A percentile compares a stretch with the other conserved stretches of the same genome.
Conservation (phyloP, 371 early-diverging fungal genomes). For the Mortierella sp. region DNA sequence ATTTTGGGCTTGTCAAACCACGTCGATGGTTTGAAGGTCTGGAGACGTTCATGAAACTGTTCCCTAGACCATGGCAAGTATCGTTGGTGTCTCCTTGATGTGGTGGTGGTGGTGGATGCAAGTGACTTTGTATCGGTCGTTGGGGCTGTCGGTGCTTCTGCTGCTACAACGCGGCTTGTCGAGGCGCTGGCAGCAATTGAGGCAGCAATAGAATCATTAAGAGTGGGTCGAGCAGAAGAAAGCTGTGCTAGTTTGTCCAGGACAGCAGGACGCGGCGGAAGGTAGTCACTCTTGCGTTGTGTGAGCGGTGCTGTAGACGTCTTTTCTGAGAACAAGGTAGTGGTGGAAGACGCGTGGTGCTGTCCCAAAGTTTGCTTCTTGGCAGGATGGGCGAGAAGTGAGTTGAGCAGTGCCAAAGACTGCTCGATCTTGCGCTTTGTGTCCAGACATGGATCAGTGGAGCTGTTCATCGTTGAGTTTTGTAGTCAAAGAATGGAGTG, state of each 20-base stretch:
- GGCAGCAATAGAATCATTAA: slow-evolving; percentile 47
- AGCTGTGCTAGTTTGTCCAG: slow-evolving; percentile 42
- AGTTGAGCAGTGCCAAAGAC: slow-evolving; percentile 49
- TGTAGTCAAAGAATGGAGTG: too few species aligned
- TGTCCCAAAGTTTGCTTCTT: slow-evolving; percentile 21
- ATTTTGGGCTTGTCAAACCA: slow-evolving; percentile 57
- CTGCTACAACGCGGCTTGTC: neutral
- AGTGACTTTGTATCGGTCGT: neutral
- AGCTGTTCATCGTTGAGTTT: too few species aligned
- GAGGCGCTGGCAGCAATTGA: slow-evolving; percentile 46
- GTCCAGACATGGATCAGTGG: slow-evolving; percentile 9
- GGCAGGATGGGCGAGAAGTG: slow-evolving; percentile 36
- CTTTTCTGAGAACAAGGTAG: neutral
- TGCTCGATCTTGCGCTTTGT: slow-evolving; percentile 48
- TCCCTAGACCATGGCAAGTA: slow-evolving; percentile 52
- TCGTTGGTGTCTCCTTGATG: slow-evolving; percentile 7
- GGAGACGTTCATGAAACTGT: slow-evolving; percentile 51
- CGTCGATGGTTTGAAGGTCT: slow-evolving; percentile 54
- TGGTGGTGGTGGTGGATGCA: neutral
- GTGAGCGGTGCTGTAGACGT: neutral
- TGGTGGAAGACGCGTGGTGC: neutral
- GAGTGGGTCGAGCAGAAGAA: slow-evolving; percentile 26
- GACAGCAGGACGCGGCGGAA: slow-evolving; percentile 39
- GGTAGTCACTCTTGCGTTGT: slow-evolving; percentile 16
- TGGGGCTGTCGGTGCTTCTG: neutral